phyloP scores from a whole-genome alignment of 2,329 filamentous ascomycete species.

The Penicillium decumbens region DNA sequence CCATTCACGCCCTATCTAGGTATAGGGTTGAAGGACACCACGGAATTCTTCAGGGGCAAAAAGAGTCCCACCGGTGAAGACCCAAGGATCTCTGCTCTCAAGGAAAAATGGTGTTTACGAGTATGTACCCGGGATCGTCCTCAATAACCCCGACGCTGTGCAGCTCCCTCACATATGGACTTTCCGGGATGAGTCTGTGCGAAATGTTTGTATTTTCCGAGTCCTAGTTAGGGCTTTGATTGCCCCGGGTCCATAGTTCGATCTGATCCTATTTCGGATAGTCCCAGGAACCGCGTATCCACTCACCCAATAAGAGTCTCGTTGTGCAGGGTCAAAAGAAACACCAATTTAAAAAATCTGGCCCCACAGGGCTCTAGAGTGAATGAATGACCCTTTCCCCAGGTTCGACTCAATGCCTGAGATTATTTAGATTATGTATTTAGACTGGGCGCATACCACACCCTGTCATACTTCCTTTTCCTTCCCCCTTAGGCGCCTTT shows the following conservation, averaged over 20 bases:
- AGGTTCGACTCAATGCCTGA: constrained; percentile 5
- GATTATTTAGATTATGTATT: constrained; percentile 17
- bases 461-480: constrained; percentile 17
- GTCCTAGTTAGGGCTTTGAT: constrained; percentile 9
- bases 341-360: constrained; percentile 3
- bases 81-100: background rate
- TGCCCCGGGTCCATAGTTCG: constrained; percentile 17
- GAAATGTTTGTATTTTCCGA: constrained; percentile 6
- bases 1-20: constrained; percentile 1
- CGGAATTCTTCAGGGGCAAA: constrained; percentile 3
- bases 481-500: constrained; percentile 11
- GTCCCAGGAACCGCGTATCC: constrained; percentile 13
- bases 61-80: background rate
- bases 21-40: background rate
- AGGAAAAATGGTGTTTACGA: background rate
- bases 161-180: constrained; percentile 1
- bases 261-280: constrained; percentile 19
- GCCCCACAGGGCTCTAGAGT: constrained; percentile 3
- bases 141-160: background rate
- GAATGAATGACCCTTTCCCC: constrained; percentile 6
- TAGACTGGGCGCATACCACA: constrained; percentile 18
- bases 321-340: constrained; percentile 5
- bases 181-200: constrained; percentile 4
- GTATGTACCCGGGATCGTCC: background rate
- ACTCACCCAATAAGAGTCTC: constrained; percentile 12